Percentiles rank a stretch among this genome's conserved stretches.
These are phyloP conservation scores for Diaporthe citrichinensis DNA, from an alignment of 2,329 filamentous ascomycete genomes.

Conservation along the genomic window DNA sequence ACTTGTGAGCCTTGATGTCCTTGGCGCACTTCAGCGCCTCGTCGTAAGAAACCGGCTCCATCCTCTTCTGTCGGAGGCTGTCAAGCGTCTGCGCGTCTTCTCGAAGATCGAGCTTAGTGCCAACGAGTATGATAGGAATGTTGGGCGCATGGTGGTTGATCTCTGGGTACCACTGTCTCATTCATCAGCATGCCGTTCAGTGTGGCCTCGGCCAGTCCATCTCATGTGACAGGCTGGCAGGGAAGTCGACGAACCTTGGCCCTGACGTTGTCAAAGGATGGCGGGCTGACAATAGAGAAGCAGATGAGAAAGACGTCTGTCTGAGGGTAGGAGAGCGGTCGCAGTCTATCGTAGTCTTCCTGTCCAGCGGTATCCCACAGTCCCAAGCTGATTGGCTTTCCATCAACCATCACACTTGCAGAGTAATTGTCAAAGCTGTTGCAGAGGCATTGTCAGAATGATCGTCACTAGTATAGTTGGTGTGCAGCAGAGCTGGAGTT, in stretches of 20 bases:
- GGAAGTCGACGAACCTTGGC: constrained; percentile 79
- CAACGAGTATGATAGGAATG: constrained; percentile 96
- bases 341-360: constrained; percentile 96
- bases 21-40: constrained; percentile 90
- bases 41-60: constrained; percentile 97
- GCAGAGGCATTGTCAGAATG: constrained; percentile 45
- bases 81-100: constrained; percentile 89
- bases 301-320: constrained; percentile 99
- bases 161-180: constrained; percentile 89
- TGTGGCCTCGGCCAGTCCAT: background rate
- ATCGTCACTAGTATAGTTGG: background rate
- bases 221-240: constrained; percentile 12
- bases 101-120: constrained; percentile 95
- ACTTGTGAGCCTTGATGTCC: constrained; percentile 96
- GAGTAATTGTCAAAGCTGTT: constrained; percentile 97
- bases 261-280: constrained; percentile 98
- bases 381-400: constrained; percentile 95
- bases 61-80: constrained; percentile 88
- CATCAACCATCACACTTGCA: constrained; percentile 98
- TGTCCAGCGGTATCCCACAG: constrained; percentile 99
- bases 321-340: constrained; percentile 96
- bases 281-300: constrained; percentile 97
- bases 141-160: constrained; percentile 97
- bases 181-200: constrained; percentile 35
- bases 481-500: constrained; percentile 7